Percentiles rank a stretch among this genome's conserved stretches.
phyloP scores from a whole-genome alignment of 2,329 filamentous ascomycete species.

The Sporothrix luriei region DNA sequence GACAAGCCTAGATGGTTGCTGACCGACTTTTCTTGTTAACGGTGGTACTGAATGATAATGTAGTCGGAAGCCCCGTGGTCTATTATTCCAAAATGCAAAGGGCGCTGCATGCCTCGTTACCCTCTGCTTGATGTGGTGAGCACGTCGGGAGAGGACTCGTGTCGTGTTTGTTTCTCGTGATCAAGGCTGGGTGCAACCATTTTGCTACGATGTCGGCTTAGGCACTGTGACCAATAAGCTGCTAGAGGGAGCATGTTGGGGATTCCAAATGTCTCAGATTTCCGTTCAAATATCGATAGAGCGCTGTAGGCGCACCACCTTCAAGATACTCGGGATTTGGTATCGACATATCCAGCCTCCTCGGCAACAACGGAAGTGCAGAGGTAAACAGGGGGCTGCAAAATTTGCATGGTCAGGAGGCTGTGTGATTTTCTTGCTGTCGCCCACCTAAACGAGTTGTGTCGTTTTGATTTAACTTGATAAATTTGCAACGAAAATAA shows the following conservation, averaged over 20 bases:
- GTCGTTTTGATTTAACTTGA: no score
- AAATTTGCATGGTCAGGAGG: background rate
- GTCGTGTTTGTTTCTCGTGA: background rate
- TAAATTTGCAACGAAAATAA: no score
- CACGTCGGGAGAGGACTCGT: no score
- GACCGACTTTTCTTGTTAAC: no score
- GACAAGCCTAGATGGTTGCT: no score
- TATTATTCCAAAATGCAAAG: no score
- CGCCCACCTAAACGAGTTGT: background rate
- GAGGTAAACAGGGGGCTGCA: background rate
- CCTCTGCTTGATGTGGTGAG: background rate
- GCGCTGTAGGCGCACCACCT: background rate
- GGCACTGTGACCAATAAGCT: background rate
- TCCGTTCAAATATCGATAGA: background rate
- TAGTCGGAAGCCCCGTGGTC: no score
- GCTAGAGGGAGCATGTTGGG: background rate
- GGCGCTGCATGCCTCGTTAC: no score
- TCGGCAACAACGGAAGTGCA: background rate
- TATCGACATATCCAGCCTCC: background rate
- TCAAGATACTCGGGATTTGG: background rate
- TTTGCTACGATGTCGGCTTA: background rate
- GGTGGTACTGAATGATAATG: no score
- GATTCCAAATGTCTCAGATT: background rate
- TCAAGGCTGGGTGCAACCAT: background rate
- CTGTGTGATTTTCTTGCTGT: background rate